Conservation (phyloP, 768 basidiomycete species). For the Suillus tomentosus region DNA sequence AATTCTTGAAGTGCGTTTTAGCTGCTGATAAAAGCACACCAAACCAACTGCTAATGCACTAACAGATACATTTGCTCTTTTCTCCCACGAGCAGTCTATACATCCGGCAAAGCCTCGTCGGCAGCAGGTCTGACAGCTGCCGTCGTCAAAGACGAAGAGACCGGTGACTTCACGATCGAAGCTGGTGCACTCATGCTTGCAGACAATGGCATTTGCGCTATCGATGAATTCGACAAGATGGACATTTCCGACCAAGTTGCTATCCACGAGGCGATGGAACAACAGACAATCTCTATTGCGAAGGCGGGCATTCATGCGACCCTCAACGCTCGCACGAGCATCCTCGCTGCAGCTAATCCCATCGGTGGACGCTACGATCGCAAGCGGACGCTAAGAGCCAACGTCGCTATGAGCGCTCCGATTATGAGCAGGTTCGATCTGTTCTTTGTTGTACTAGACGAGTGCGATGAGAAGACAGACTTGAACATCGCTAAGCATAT, state of each 20-base stretch:
- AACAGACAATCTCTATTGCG: constrained; percentile 98
- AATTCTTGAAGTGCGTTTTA: constrained; percentile 87
- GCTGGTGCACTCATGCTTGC: constrained; percentile 99
- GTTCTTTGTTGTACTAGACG: constrained; percentile 97
- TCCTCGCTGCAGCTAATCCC: constrained; percentile 97
- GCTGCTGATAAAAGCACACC: neutral
- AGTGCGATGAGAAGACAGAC: constrained; percentile 92
- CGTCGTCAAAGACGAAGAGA: constrained; percentile 98
- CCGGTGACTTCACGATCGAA: constrained; percentile 99
- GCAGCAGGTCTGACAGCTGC: constrained; percentile 99
- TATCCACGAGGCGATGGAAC: constrained; percentile 99
- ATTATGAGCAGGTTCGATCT: constrained; percentile 99
- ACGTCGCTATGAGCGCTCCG: constrained; percentile 96
- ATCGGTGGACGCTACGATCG: constrained; percentile 96
- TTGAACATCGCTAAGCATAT: constrained; percentile 95
- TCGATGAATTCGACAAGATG: constrained; percentile 99
- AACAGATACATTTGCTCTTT: constrained; percentile 95
- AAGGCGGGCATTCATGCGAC: constrained; percentile 99
- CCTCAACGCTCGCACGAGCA: constrained; percentile 95
- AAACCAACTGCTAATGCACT: constrained; percentile 2
- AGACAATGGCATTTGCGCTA: constrained; percentile 99
- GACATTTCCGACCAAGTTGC: constrained; percentile 98
- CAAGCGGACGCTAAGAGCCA: constrained; percentile 87
- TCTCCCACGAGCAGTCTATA: constrained; percentile 96
- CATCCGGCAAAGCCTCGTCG: constrained; percentile 98